Base-by-base conservation (phyloP, 2,329 filamentous ascomycete species). In the Paramyrothecium sp. region DNA sequence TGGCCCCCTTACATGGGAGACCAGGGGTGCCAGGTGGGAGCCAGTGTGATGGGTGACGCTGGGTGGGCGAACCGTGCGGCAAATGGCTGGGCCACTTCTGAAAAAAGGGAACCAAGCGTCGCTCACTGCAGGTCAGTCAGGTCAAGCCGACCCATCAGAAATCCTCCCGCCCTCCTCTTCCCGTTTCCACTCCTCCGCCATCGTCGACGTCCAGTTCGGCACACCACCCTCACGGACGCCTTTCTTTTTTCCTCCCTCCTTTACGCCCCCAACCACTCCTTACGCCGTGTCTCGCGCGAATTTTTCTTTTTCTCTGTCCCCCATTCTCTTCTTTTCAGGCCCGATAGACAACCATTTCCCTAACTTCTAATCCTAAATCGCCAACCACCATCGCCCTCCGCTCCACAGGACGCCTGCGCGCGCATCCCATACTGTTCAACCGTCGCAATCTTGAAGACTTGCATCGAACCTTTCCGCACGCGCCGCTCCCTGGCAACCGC, bases 211-310 rank as follows among this genome's bases (percentile, higher is more conserved):
- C 13, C 13, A 44, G 5, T 44, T 19, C 48, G 20, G 12, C 48
- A 50, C 51, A n/a, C 51, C 26, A 33, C 26, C 22, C 17, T 26
- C 26, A 23, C 23, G 17, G 16, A 3, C 51, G 26, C 26, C 51
- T 26, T 34, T 44, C 34, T 30, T 48, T 47, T 53, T 58, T 55
- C 51, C 34, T 53, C 55, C 12, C 34, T 46, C 33, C 53, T 16
- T 17, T 19, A 16, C 13, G 38, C 13, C n/a, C 38, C 38, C 38
- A 44, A 44, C 38, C 38, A 44, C 38, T 44, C 38, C 38, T 44
- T 44, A 44, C 38, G 13, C 13, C 13, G 4, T 44, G 26, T 44
- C 38, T 44, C 38, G 38, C 38, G 13, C n/a, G 38, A 16, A 44
- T 12, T 16, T 44, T 44, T 12, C n/a, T 19, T 44, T 44, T 44